Conservation (phyloP, 1,284 basidiomycete genomes). For the Ganoderma multipileum region DNA sequence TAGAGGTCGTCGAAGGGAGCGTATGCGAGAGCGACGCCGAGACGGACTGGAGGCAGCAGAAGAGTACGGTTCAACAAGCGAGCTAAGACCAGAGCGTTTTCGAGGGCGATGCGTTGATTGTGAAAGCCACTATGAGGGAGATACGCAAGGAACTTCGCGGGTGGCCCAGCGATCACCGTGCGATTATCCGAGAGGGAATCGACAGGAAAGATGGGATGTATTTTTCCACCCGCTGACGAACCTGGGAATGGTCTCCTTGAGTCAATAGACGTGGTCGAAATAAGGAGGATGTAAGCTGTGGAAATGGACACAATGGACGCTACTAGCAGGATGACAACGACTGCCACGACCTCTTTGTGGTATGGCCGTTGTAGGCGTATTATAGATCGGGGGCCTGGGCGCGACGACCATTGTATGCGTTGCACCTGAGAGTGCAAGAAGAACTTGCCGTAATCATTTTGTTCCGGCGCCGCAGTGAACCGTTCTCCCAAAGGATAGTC, state of each 20-base stretch:
- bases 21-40: constrained; percentile 70
- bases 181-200: constrained; percentile 24
- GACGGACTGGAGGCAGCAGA: constrained; percentile 72
- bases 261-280: background rate
- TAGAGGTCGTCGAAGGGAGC: constrained; percentile 64
- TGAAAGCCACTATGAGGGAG: constrained; percentile 84
- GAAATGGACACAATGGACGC: constrained; percentile 2
- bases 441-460: background rate
- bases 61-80: constrained; percentile 76
- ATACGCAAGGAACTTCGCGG: constrained; percentile 59
- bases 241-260: background rate
- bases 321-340: background rate
- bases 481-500: background rate
- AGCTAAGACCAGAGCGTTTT: constrained; percentile 79
- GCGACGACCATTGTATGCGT: background rate
- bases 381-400: background rate
- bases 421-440: background rate
- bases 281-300: background rate
- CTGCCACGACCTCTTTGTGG: background rate
- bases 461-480: background rate
- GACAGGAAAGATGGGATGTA: background rate
- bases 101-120: constrained; percentile 84
- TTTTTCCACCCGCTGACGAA: rapidly evolving
- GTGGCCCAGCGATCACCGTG: background rate
- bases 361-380: background rate